Evolutionary conservation across 768 basidiomycete genomes (phyloP), one percentile per base, ranked within the genome.

Genomic region (Chalciporus pseudorubinellus): DNA sequence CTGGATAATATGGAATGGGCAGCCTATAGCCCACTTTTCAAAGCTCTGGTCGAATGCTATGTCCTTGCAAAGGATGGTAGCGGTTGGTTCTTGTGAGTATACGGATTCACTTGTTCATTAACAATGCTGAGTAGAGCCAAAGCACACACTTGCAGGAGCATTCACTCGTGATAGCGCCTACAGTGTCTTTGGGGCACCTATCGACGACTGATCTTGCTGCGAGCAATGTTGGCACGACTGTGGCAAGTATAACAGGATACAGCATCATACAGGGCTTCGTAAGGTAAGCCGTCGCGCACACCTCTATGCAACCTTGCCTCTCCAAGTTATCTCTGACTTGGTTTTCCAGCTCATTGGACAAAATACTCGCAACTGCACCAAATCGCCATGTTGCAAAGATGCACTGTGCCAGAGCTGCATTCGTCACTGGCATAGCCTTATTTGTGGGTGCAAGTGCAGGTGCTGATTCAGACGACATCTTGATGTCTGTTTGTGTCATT

Each of bases 161-260:
- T 34, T 63, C 57, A 8, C 63, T 63, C 21, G 48, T 65, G 20
- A 44, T 65, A 50, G 63, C 59, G 33, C 63, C 57, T 18, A 56
- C 39, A 65, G 9, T 82, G 31, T 74, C 72, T 4, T 70, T 80
- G 46, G 81, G 81, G 10, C 81, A 82, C 63, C 65, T 82, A 7
- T 78, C 78, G 1, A 80, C 80, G 0, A 74, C 68, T 0, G 74
- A 79, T 48, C 71, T 82, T 9, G 81, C 81, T 3, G 79, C 78
- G 0, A 71, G 76, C 6, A 74, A 73, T n/a, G 59, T 77, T 9
- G 73, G 67, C 2, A 73, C 63, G 34, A 68, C 75, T 55, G 71
- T 74, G 1, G 63, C 69, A 38, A 72, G 67, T 51, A 70, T 80
- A 5, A 74, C 77, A 3, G 73, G 71, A 4, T 76, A 72, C 48